These are phyloP conservation scores for Talaromyces ruber DNA, from an alignment of 495 filamentous ascomycete species.

Conservation along the genomic window DNA sequence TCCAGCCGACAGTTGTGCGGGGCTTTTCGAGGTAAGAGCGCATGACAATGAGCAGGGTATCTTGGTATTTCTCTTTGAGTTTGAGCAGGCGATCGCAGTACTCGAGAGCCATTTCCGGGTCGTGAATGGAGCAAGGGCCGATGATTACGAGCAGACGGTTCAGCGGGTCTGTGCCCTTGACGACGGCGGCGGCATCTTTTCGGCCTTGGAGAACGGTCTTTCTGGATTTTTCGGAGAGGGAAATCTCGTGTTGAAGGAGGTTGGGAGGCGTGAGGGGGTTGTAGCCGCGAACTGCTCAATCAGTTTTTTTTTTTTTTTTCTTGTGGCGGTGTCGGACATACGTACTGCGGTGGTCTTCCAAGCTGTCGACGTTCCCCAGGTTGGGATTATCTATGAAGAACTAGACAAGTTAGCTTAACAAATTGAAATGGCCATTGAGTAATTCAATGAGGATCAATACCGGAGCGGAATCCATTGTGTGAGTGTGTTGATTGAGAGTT, in stretches of 20 bases:
- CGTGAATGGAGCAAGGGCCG: slow-evolving; percentile 96
- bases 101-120: slow-evolving; percentile 82
- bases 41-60: slow-evolving; percentile 93
- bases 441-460: background rate
- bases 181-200: slow-evolving; percentile 70
- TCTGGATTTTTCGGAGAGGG: slow-evolving; percentile 67
- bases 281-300: slow-evolving; percentile 65
- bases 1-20: slow-evolving; percentile 97
- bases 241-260: slow-evolving; percentile 91
- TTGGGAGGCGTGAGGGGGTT: slow-evolving; percentile 91
- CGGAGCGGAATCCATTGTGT: background rate
- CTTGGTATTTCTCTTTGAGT: slow-evolving; percentile 81
- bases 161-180: slow-evolving; percentile 68
- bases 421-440: background rate
- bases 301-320: background rate
- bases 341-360: slow-evolving; percentile 90
- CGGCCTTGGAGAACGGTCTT: slow-evolving; percentile 73
- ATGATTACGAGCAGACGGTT: slow-evolving; percentile 83
- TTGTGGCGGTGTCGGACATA: slow-evolving; percentile 6
- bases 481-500: background rate
- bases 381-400: slow-evolving; percentile 89
- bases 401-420: slow-evolving; percentile 16
- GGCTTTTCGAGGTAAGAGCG: slow-evolving; percentile 98
- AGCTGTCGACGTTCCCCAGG: slow-evolving; percentile 69
- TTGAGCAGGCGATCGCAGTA: slow-evolving; percentile 80